These are phyloP conservation scores for Lipomyces spencermartinsiae DNA, from an alignment of 805 yeast species.

Conservation along the genomic window DNA sequence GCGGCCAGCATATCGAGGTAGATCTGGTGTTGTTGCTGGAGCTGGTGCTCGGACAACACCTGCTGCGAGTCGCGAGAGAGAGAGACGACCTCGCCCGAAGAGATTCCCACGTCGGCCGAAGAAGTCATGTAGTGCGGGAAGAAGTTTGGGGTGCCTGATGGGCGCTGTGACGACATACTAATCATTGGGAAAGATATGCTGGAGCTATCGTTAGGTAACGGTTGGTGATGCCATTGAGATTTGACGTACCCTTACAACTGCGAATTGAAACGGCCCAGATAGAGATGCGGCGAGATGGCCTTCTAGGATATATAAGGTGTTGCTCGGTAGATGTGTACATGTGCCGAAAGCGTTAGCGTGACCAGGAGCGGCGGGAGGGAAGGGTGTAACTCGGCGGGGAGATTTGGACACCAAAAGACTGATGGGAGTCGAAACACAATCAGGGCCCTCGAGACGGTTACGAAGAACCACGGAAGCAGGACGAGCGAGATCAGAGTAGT, in stretches of 20 bases:
- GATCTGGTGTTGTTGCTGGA: not conserved
- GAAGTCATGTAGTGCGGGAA: not conserved
- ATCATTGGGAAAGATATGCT: slow-evolving; percentile 5
- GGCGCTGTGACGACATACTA: slow-evolving; percentile 4
- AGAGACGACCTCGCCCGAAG: not conserved
- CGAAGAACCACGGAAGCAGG: not conserved
- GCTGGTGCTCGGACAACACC: not conserved
- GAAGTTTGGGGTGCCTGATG: not conserved
- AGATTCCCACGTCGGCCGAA: not conserved
- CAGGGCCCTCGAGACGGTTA: not conserved
- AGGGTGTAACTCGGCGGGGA: not conserved
- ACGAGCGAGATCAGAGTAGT: not conserved
- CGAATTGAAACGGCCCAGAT: not conserved
- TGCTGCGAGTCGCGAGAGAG: not conserved
- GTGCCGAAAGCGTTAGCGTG: not conserved
- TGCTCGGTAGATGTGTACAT: not conserved
- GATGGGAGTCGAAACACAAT: no score
- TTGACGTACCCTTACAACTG: not conserved
- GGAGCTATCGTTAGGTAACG: not conserved
- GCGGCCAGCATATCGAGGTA: slow-evolving; percentile 3
- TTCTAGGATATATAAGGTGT: not conserved
- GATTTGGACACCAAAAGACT: no score
- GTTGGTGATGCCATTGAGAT: not conserved
- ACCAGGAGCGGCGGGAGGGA: not conserved
- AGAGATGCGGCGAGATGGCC: not conserved